Conservation (phyloP, 257 asterid genomes). For the Ligustrum vulgare region DNA sequence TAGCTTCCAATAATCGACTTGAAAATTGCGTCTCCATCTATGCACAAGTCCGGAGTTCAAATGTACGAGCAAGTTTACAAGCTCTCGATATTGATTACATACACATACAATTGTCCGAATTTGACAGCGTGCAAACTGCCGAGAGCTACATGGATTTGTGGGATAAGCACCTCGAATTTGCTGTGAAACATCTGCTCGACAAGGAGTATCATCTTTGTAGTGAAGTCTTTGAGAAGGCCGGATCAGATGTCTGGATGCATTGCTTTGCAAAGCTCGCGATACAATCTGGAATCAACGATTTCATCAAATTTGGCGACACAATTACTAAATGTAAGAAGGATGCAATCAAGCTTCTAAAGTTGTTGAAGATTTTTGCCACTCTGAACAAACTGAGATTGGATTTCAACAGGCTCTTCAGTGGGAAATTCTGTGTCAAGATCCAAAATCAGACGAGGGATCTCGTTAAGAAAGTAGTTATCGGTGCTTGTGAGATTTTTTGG, state of each 20-base stretch:
- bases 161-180: conserved; percentile 66
- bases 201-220: conserved; percentile 62
- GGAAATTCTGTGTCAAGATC: conserved; percentile 52
- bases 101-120: conserved; percentile 53
- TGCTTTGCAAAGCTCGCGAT: conserved; percentile 64
- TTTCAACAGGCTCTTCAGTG: conserved; percentile 70
- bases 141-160: conserved; percentile 59
- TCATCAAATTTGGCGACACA: conserved; percentile 52
- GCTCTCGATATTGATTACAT: conserved; percentile 48
- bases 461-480: conserved; percentile 62
- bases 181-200: conserved; percentile 55
- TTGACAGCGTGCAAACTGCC: conserved; percentile 49
- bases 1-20: conserved; percentile 47
- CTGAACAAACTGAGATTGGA: conserved; percentile 60
- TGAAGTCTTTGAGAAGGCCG: conserved; percentile 43
- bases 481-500: conserved; percentile 63
- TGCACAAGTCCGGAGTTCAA: conserved; percentile 49
- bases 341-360: conserved; percentile 71
- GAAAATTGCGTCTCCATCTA: conserved; percentile 50
- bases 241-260: conserved; percentile 45
- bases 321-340: conserved; percentile 70
- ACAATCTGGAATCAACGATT: conserved; percentile 55
- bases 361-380: conserved; percentile 66
- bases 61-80: conserved; percentile 41
- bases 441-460: conserved; percentile 66